Evolutionary conservation across 139 green algal species (phyloP), one percentile per base, ranked within the genome.

Genomic region (Picochlorum sp.): DNA sequence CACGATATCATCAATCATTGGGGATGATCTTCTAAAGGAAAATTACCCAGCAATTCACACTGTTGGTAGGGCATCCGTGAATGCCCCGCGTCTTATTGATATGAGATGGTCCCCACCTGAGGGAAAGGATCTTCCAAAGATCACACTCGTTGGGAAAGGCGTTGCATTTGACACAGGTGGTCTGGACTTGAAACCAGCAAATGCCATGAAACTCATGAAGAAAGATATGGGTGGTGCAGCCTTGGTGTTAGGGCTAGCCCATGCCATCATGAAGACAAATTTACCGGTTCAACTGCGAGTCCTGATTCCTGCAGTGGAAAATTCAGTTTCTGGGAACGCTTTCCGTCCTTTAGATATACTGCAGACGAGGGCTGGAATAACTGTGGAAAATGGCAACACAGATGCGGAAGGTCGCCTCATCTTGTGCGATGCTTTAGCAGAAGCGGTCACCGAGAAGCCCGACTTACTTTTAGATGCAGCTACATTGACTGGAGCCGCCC

Each of bases 211-310:
- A 59, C 56, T 76, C 2, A 89, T 89, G 82, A 89, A 89, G 58
- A 89, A 87, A 79, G 82, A 85, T 66, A 87, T 89, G 82, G 78
- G 81, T 3, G 81, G 81, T 16, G 75, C 65, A 1, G 81, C 81
- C 3, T 71, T 84, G 58, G 32, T 87, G 58, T 72, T 87, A 52
- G 69, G 68, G 3, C 66, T 89, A 59, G 70, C 73, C 0, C 73
- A 80, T 28, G 51, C 71, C 14, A 58, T 87, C 20, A 83, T 89
- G 72, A 34, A 51, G 23, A 47, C 45, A 15, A 9, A 56, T 14
- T 66, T 85, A 37, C 64, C 71, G 0, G 62, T 82, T 37, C 13
- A 50, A 18, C 76, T 89, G 59, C 54, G 71, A 6, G 66, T 89
- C 50, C 62, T 86, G 34, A 63, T 87, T 38, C 81, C 81, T 20